These are phyloP conservation scores for Hyphopichia pseudoburtonii DNA, from an alignment of 1,139 yeast genomes.

Conservation along the genomic window DNA sequence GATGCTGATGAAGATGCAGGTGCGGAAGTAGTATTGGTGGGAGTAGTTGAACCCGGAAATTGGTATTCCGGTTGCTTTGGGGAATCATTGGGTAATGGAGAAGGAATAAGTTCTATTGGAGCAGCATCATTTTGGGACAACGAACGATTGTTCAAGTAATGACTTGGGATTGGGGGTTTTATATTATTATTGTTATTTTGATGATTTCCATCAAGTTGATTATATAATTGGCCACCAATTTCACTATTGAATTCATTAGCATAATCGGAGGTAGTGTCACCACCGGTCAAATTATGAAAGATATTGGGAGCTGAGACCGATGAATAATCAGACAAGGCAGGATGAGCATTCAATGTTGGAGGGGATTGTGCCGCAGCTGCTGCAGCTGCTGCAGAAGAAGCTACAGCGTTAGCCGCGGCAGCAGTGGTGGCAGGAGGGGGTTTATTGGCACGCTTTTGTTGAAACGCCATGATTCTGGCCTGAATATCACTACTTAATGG, in stretches of 20 bases:
- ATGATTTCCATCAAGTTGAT: not conserved
- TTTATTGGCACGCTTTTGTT: slow-evolving; percentile 56
- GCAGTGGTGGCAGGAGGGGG: slow-evolving; percentile 15
- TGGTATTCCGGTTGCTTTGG: not conserved
- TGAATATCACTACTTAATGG: slow-evolving; percentile 64
- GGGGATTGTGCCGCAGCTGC: slow-evolving; percentile 7
- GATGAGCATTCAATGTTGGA: not conserved
- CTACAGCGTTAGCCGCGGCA: too few relatives aligned
- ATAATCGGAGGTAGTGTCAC: not conserved
- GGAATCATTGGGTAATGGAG: slow-evolving; percentile 2
- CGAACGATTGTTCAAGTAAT: slow-evolving; percentile 4
- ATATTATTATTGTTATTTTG: not conserved
- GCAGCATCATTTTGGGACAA: slow-evolving; percentile 7
- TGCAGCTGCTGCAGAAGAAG: slow-evolving; percentile 14
- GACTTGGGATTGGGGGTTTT: not conserved
- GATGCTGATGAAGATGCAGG: not conserved
- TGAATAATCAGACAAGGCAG: not conserved
- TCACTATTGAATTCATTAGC: too few relatives aligned
- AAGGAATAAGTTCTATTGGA: slow-evolving; percentile 3
- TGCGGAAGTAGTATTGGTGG: not conserved
- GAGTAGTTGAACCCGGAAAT: not conserved
- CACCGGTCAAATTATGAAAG: slow-evolving; percentile 6
- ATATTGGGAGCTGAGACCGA: slow-evolving; percentile 21
- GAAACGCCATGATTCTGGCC: slow-evolving; percentile 74
- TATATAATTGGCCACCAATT: too few relatives aligned